A percentile compares a stretch with the other conserved stretches of the same genome.
Conservation (phyloP, 768 basidiomycete genomes). For the Lentinula guzmanii region DNA sequence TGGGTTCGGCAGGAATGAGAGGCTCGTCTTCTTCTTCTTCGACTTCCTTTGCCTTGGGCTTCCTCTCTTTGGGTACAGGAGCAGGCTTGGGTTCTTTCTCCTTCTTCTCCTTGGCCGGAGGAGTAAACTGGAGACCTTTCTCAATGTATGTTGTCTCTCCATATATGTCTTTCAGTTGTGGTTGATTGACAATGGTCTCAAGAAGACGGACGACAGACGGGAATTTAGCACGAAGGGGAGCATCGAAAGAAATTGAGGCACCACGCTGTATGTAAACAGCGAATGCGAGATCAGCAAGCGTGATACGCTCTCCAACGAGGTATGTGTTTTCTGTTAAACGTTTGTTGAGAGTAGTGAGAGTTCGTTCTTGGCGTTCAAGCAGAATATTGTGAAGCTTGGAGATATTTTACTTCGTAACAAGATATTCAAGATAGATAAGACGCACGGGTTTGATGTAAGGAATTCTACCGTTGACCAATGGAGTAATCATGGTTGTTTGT, state of each 20-base stretch:
- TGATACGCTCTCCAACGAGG: conserved; percentile 92
- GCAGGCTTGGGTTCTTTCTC: conserved; percentile 50
- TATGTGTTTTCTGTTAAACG: conserved; percentile 78
- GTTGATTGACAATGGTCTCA: conserved; percentile 86
- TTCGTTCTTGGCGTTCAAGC: conserved; percentile 46
- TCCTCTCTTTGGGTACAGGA: conserved; percentile 35
- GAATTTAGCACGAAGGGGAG: conserved; percentile 54
- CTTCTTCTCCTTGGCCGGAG: conserved; percentile 74
- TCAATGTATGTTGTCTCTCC: conserved; percentile 57
- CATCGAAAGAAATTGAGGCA: conserved; percentile 57
- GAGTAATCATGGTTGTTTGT: conserved; percentile 28
- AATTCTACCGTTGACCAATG: conserved; percentile 39
- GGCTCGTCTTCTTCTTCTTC: conserved; percentile 74
- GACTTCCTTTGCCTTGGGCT: conserved; percentile 45
- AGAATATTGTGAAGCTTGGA: conserved; percentile 52
- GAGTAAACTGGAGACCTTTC: conserved; percentile 62
- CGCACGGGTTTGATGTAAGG: conserved; percentile 84
- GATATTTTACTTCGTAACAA: background rate
- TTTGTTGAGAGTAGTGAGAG: conserved; percentile 63
- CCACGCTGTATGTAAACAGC: conserved; percentile 54
- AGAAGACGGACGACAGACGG: conserved; percentile 79
- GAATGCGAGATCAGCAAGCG: conserved; percentile 79
- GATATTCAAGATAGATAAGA: conserved; percentile 8
- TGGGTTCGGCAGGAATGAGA: conserved; percentile 74
- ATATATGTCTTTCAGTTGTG: conserved; percentile 62